Evolutionary conservation across 257 asterid species (phyloP).

Genomic region (Solanum habrochaites): DNA sequence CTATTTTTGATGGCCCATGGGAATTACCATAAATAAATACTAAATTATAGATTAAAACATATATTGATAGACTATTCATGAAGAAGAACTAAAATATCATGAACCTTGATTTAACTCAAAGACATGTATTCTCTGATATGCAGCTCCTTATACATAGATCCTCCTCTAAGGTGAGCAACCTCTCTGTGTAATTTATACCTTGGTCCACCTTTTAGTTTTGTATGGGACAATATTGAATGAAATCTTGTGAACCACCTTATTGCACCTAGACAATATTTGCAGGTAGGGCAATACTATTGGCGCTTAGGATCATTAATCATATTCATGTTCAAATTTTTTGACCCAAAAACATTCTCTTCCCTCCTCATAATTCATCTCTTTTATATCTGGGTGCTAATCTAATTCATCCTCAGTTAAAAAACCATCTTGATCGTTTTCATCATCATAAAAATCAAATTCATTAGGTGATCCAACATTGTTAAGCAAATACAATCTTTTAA

Average conservation of each 20-base stretch:
- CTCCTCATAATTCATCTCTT: neutral
- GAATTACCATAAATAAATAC: neutral
- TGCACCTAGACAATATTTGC: neutral
- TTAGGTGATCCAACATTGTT: neutral
- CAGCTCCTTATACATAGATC: neutral
- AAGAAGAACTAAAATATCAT: neutral
- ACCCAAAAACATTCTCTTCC: neutral
- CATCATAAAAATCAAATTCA: neutral
- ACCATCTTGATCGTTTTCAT: neutral
- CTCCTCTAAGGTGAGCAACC: neutral
- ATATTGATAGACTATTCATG: no score
- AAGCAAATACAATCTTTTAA: no score
- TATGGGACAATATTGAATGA: neutral
- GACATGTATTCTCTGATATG: neutral
- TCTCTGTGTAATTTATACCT: neutral
- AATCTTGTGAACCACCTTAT: neutral
- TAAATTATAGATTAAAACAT: no score
- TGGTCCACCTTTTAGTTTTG: neutral
- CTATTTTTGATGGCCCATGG: neutral
- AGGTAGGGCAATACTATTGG: neutral
- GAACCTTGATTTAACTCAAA: neutral
- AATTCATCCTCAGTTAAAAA: neutral
- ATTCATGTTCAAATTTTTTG: no score
- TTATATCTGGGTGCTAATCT: neutral
- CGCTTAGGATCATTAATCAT: neutral